Conservation (phyloP, 495 filamentous ascomycete genomes). For the Penicillium subrubescens region DNA sequence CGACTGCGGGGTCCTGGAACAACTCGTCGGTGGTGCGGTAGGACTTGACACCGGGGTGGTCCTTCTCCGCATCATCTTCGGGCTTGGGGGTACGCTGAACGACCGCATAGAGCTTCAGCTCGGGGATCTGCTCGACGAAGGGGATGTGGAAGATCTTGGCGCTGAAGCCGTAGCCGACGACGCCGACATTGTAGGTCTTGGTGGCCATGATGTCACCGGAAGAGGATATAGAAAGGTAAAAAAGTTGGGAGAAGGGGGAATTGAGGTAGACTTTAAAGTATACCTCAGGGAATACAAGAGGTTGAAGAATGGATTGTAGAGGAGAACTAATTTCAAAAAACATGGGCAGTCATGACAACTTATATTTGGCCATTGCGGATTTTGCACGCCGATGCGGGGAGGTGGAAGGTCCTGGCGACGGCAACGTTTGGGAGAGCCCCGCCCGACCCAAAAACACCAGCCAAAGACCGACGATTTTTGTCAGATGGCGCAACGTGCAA, state of each 20-base stretch:
- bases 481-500: neutral
- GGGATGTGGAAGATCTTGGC: conserved; percentile 92
- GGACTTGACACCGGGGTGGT: conserved; percentile 66
- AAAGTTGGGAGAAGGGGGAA: neutral
- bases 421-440: conserved; percentile 29
- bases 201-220: conserved; percentile 40
- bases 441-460: neutral
- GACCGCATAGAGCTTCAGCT: conserved; percentile 72
- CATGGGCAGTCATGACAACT: neutral
- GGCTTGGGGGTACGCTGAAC: conserved; percentile 75
- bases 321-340: neutral
- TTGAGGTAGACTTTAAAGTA: neutral
- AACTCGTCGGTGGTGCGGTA: conserved; percentile 63
- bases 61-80: conserved; percentile 63
- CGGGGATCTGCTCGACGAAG: conserved; percentile 66
- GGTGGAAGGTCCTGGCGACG: conserved; percentile 48
- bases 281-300: neutral
- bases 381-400: conserved; percentile 21
- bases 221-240: neutral
- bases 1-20: conserved; percentile 64
- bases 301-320: neutral
- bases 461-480: conserved; percentile 14
- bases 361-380: conserved; percentile 28
- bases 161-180: conserved; percentile 75
- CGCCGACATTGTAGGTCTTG: conserved; percentile 57